Evolutionary conservation across 208 protist species (phyloP).

Genomic region (Trypanosoma boissoni): DNA sequence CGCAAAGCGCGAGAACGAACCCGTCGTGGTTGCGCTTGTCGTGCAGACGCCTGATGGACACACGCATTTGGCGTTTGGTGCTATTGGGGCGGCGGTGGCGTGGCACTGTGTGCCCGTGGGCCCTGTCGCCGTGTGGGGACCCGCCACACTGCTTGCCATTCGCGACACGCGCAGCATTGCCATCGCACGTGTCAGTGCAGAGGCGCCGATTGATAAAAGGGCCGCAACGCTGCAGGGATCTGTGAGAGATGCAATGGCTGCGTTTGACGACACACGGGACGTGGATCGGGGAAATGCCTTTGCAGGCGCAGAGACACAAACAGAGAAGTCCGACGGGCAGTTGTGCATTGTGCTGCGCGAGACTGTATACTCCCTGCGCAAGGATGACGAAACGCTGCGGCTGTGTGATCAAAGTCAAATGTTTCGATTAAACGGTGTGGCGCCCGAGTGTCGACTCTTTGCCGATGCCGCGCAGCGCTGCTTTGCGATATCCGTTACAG

Average conservation of each 20-base stretch:
- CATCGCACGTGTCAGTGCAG: no score
- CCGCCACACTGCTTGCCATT: no score
- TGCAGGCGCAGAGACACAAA: no score
- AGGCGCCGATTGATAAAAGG: constrained; percentile 14
- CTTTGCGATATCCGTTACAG: no score
- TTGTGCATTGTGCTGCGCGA: constrained; percentile 34
- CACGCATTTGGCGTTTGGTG: constrained; percentile 35
- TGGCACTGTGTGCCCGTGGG: no score
- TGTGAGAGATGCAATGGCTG: no score
- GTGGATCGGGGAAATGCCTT: constrained; percentile 15
- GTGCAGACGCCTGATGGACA: constrained; percentile 25
- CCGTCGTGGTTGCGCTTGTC: constrained; percentile 34
- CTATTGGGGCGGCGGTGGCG: constrained; percentile 33
- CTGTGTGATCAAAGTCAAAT: constrained; percentile 23
- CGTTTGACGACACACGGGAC: constrained; percentile 43
- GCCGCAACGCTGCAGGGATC: constrained; percentile 42
- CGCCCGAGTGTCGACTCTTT: neutral
- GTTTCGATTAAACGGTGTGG: constrained; percentile 5
- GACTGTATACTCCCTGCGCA: constrained; percentile 27
- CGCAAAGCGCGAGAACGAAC: constrained; percentile 29
- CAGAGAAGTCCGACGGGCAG: no score
- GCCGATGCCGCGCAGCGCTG: no score
- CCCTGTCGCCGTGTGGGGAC: no score
- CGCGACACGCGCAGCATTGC: no score
- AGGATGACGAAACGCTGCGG: neutral